These are phyloP conservation scores for Geotrichum histeridarum DNA, from an alignment of 1,139 yeast species.

Conservation along the genomic window DNA sequence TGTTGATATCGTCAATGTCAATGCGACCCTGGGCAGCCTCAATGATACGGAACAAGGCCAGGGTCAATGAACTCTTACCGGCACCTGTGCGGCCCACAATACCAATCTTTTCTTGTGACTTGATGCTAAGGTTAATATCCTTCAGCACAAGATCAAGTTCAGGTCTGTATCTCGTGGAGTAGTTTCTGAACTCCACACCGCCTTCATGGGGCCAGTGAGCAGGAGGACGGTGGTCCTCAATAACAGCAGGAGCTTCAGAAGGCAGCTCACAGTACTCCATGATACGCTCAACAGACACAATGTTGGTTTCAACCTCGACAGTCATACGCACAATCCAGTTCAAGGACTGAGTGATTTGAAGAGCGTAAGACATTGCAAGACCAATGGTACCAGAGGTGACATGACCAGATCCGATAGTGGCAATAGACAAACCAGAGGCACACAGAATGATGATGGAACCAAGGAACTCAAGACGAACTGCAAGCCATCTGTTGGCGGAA, in stretches of 20 bases:
- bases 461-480: constrained; percentile 61
- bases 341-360: constrained; percentile 57
- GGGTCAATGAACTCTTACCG: constrained; percentile 68
- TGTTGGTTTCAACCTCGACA: constrained; percentile 69
- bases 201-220: constrained; percentile 61
- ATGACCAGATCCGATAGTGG: constrained; percentile 45
- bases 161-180: constrained; percentile 59
- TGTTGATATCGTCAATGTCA: constrained; percentile 54
- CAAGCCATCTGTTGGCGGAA: constrained; percentile 66
- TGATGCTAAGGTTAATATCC: constrained; percentile 48
- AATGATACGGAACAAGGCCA: constrained; percentile 68
- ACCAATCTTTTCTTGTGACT: constrained; percentile 65
- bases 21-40: constrained; percentile 58
- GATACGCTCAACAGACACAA: constrained; percentile 75
- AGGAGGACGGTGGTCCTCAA: constrained; percentile 42
- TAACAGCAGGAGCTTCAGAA: constrained; percentile 51
- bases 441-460: constrained; percentile 74
- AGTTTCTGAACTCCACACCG: constrained; percentile 49
- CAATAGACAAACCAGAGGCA: constrained; percentile 69
- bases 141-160: constrained; percentile 53
- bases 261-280: constrained; percentile 60
- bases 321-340: constrained; percentile 59
- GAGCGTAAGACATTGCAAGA: constrained; percentile 64
- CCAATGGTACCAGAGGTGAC: constrained; percentile 66
- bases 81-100: constrained; percentile 86